phyloP scores from a whole-genome alignment of 768 basidiomycete genomes.

The Psilocybe sp. region DNA sequence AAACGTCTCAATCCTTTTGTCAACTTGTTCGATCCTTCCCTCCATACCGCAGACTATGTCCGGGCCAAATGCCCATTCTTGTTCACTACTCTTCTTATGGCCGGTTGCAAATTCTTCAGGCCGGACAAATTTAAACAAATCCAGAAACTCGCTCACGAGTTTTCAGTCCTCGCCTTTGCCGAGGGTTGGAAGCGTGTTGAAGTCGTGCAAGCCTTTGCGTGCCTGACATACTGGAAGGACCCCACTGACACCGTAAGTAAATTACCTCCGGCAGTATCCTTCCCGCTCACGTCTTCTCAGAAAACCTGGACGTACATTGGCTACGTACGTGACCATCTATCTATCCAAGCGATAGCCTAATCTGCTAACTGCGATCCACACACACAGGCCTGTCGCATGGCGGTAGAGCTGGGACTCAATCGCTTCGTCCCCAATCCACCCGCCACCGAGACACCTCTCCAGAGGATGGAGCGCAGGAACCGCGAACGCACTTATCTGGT shows the following conservation, averaged over 20 bases:
- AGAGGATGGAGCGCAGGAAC: conserved; percentile 74
- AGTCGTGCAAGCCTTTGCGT: conserved; percentile 86
- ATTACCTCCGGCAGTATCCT: conserved; percentile 6
- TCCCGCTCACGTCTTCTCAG: conserved; percentile 31
- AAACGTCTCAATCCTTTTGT: conserved; percentile 86
- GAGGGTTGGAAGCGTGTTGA: conserved; percentile 81
- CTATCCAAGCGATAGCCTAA: conserved; percentile 6
- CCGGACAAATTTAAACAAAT: conserved; percentile 64
- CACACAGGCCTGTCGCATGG: conserved; percentile 79
- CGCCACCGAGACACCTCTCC: conserved; percentile 58
- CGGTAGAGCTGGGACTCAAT: conserved; percentile 80
- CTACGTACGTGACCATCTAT: conserved; percentile 49
- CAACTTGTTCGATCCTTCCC: conserved; percentile 82
- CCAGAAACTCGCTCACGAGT: conserved; percentile 69
- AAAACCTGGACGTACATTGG: conserved; percentile 88
- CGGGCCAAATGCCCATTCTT: conserved; percentile 79
- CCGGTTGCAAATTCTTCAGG: conserved; percentile 80
- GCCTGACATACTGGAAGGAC: conserved; percentile 87
- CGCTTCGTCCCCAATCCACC: conserved; percentile 58
- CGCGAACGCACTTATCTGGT: conserved; percentile 86
- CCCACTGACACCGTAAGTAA: conserved; percentile 73
- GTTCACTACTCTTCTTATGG: conserved; percentile 83
- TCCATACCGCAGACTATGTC: conserved; percentile 80
- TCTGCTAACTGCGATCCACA: conserved; percentile 8
- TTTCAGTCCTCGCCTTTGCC: conserved; percentile 75